Percentiles rank a stretch among this genome's conserved stretches.
These are phyloP conservation scores for Stenogyne calaminthoides DNA, from an alignment of 305 asterid genomes.

Conservation along the genomic window DNA sequence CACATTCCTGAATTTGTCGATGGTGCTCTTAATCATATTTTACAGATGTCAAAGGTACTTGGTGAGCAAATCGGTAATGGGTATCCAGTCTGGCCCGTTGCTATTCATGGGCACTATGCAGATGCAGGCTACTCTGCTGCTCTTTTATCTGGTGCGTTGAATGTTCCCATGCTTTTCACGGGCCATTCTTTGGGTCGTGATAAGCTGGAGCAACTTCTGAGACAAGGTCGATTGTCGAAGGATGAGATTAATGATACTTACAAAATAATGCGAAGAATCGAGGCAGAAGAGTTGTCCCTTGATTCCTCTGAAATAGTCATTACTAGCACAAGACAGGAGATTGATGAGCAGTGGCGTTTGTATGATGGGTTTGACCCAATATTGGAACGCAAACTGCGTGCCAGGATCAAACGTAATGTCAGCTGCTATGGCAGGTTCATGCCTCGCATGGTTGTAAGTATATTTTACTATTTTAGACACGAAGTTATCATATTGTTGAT, in stretches of 20 bases:
- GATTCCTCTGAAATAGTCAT: constrained; percentile 84
- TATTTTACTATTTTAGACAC: neutral
- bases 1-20: constrained; percentile 91
- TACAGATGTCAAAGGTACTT: constrained; percentile 87
- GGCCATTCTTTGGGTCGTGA: constrained; percentile 96
- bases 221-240: constrained; percentile 74
- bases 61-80: constrained; percentile 88
- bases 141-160: constrained; percentile 81
- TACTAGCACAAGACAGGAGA: constrained; percentile 93
- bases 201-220: constrained; percentile 88
- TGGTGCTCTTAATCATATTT: constrained; percentile 81
- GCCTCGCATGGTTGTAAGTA: constrained; percentile 94
- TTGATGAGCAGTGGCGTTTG: constrained; percentile 94
- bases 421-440: constrained; percentile 90
- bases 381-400: constrained; percentile 81
- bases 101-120: constrained; percentile 95
- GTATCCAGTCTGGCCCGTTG: constrained; percentile 85
- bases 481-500: neutral
- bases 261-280: constrained; percentile 89
- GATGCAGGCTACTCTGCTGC: constrained; percentile 96
- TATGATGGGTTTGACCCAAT: constrained; percentile 96
- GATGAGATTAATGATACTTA: constrained; percentile 86
- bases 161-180: constrained; percentile 92
- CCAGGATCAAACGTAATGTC: constrained; percentile 82
- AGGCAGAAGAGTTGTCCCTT: constrained; percentile 85